phyloP scores from a whole-genome alignment of 176 grass and related monocot species.

The Zizania latifolia region DNA sequence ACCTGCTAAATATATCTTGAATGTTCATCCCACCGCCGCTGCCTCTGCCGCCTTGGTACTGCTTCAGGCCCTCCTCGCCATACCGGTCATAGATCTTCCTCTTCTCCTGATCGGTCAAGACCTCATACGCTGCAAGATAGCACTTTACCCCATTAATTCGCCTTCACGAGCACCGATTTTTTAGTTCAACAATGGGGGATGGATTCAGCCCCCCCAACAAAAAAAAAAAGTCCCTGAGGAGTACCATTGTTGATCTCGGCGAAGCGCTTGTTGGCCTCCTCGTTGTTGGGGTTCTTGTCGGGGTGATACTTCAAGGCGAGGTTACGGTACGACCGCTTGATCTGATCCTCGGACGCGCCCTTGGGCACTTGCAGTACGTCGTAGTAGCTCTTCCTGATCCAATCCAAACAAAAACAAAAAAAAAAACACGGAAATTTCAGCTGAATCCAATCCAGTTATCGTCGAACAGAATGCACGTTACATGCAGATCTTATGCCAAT shows the following conservation, averaged over 20 bases:
- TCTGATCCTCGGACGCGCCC: constrained; percentile 93
- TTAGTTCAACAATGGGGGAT: neutral
- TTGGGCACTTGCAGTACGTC: constrained; percentile 85
- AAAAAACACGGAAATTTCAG: neutral
- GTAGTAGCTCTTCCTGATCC: constrained; percentile 86
- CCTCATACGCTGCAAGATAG: constrained; percentile 66
- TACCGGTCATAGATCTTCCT: constrained; percentile 95
- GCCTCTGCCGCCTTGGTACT: constrained; percentile 59
- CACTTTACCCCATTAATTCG: neutral
- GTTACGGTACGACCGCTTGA: constrained; percentile 96
- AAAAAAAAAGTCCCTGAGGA: too few relatives aligned
- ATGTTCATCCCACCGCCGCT: constrained; percentile 85
- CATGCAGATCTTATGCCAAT: neutral
- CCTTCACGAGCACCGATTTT: neutral
- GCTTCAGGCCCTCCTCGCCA: constrained; percentile 90
- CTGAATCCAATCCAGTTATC: neutral
- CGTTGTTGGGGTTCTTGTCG: constrained; percentile 85
- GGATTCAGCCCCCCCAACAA: too few relatives aligned
- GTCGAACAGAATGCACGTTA: neutral
- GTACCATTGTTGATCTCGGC: constrained; percentile 93
- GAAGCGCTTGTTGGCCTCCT: constrained; percentile 91
- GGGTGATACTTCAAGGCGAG: constrained; percentile 98
- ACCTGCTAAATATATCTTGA: constrained; percentile 91
- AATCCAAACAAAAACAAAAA: neutral
- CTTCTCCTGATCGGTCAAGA: constrained; percentile 86